phyloP scores from a whole-genome alignment of 805 yeast species.

The Pichia scutulata region DNA sequence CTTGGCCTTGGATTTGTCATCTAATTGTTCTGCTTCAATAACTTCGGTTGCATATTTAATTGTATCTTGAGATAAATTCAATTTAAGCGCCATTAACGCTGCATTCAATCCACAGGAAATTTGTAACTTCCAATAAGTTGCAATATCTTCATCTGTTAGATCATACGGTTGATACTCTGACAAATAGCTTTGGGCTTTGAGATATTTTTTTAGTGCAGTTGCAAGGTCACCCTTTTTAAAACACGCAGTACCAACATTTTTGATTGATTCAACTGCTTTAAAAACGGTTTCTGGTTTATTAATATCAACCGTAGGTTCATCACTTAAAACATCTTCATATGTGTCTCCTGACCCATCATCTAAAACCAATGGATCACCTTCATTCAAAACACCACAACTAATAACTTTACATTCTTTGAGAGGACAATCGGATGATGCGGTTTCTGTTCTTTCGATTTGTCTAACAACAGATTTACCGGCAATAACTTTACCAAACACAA shows the following conservation, averaged over 20 bases:
- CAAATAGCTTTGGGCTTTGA: constrained; percentile 62
- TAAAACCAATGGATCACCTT: constrained; percentile 40
- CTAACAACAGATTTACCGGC: constrained; percentile 77
- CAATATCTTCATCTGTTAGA: constrained; percentile 46
- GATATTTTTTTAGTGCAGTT: constrained; percentile 59
- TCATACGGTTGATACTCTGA: constrained; percentile 70
- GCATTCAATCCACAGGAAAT: constrained; percentile 63
- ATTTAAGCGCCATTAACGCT: constrained; percentile 65
- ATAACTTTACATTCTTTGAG: constrained; percentile 57
- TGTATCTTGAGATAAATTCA: constrained; percentile 45
- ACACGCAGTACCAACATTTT: constrained; percentile 69
- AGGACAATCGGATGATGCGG: constrained; percentile 67
- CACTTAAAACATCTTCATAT: constrained; percentile 68
- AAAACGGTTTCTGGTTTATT: constrained; percentile 59
- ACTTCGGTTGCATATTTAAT: constrained; percentile 60
- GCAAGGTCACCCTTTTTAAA: constrained; percentile 57
- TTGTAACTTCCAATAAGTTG: constrained; percentile 45
- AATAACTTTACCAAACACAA: constrained; percentile 87
- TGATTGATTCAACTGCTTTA: constrained; percentile 55
- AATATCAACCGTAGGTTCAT: constrained; percentile 58
- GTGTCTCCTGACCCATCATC: constrained; percentile 83
- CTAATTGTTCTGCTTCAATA: constrained; percentile 49
- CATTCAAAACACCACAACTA: constrained; percentile 72
- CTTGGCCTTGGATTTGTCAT: constrained; percentile 67
- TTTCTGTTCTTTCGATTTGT: constrained; percentile 62